Evolutionary conservation across 2,329 filamentous ascomycete species (phyloP).

Genomic region (Trichoderma pleuroti): DNA sequence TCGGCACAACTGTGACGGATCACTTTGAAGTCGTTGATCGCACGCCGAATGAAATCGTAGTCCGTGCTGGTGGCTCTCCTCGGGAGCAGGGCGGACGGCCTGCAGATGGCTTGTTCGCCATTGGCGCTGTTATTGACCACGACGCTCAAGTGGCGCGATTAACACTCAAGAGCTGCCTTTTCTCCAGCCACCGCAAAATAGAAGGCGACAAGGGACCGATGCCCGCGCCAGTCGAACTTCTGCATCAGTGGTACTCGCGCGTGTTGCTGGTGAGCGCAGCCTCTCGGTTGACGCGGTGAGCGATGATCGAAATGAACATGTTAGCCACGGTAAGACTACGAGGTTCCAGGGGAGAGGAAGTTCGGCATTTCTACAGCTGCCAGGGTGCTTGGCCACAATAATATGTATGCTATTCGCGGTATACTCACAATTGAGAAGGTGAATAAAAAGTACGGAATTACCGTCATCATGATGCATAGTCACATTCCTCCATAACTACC

Average conservation of each 20-base stretch:
- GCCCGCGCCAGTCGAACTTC: conserved; percentile 28
- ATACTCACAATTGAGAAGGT: background rate
- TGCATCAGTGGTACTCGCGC: conserved; percentile 42
- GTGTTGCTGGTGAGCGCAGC: conserved; percentile 28
- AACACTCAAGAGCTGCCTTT: conserved; percentile 60
- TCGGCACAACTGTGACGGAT: conserved; percentile 63
- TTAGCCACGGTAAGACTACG: background rate
- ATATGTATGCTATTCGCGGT: background rate
- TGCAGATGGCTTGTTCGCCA: conserved; percentile 65
- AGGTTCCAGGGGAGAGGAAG: background rate
- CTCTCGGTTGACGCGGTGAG: background rate
- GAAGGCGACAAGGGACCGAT: conserved; percentile 34
- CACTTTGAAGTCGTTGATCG: conserved; percentile 70
- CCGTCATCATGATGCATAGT: background rate
- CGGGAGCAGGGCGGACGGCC: conserved; percentile 52
- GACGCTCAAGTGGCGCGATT: conserved; percentile 59
- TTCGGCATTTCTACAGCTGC: background rate
- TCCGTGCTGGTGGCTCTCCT: conserved; percentile 65
- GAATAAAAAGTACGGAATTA: background rate
- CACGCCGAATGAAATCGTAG: conserved; percentile 55
- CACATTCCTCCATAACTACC: background rate
- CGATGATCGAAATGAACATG: background rate
- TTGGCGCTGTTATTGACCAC: conserved; percentile 58
- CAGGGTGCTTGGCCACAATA: background rate
- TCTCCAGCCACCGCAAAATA: conserved; percentile 41